Evolutionary conservation across 2,329 filamentous ascomycete genomes (phyloP).

Genomic region (Alternaria sp.): DNA sequence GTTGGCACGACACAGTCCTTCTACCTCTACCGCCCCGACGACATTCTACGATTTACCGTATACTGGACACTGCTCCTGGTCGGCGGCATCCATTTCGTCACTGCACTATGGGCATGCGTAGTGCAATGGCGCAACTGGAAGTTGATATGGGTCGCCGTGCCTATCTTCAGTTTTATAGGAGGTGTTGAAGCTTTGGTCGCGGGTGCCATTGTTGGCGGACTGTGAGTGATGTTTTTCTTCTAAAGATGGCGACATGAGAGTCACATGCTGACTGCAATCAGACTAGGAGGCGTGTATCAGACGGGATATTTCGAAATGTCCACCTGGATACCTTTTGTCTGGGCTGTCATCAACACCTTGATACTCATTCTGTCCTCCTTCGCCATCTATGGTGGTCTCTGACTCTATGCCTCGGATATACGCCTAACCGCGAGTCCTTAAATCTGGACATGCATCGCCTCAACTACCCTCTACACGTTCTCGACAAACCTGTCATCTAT

Average conservation of each 20-base stretch:
- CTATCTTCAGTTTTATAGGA: constrained; percentile 75
- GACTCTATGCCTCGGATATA: constrained; percentile 9
- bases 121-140: constrained; percentile 70
- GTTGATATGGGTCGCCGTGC: constrained; percentile 73
- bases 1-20: constrained; percentile 63
- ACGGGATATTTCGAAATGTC: constrained; percentile 89
- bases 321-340: constrained; percentile 91
- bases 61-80: constrained; percentile 87
- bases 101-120: constrained; percentile 73
- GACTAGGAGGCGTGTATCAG: constrained; percentile 80
- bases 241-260: neutral
- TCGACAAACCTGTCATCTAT: neutral
- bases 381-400: constrained; percentile 89
- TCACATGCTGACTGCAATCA: constrained; percentile 47
- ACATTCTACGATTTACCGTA: constrained; percentile 88
- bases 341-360: constrained; percentile 84
- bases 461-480: neutral
- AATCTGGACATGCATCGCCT: neutral
- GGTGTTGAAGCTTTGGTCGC: constrained; percentile 79
- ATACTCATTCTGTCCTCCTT: constrained; percentile 87
- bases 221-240: constrained; percentile 64
- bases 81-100: constrained; percentile 75
- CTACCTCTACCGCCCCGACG: constrained; percentile 75
- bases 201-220: constrained; percentile 79
- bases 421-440: neutral